Evolutionary conservation across 2,329 filamentous ascomycete species (phyloP).

Genomic region (Phaeoacremonium minimum): DNA sequence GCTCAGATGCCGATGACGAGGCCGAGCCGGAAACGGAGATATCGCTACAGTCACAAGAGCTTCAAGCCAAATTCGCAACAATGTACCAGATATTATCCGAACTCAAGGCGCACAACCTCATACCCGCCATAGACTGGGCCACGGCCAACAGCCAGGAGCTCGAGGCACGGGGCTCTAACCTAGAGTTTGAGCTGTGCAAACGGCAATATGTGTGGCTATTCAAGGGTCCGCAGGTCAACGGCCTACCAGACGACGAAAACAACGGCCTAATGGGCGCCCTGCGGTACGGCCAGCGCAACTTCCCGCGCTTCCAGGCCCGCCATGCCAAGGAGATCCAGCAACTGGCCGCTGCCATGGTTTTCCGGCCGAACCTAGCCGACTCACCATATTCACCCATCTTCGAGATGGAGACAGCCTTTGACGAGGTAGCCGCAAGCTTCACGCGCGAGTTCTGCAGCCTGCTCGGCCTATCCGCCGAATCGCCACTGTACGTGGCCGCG

Average conservation of each 20-base stretch:
- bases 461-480: slow-evolving; percentile 84
- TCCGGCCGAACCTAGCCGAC: slow-evolving; percentile 63
- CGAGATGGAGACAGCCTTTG: slow-evolving; percentile 67
- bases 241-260: slow-evolving; percentile 44
- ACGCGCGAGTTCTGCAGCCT: slow-evolving; percentile 92
- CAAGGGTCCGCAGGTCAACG: slow-evolving; percentile 53
- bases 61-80: slow-evolving; percentile 77
- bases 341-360: slow-evolving; percentile 78
- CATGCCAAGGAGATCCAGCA: slow-evolving; percentile 78
- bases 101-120: slow-evolving; percentile 69
- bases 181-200: slow-evolving; percentile 91
- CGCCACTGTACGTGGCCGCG: slow-evolving; percentile 85
- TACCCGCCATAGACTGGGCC: slow-evolving; percentile 86
- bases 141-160: slow-evolving; percentile 64
- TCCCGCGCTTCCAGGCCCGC: slow-evolving; percentile 67
- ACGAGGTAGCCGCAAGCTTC: slow-evolving; percentile 81
- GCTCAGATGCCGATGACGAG: slow-evolving; percentile 13
- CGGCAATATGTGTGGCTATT: slow-evolving; percentile 90
- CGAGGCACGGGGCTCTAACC: slow-evolving; percentile 79
- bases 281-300: slow-evolving; percentile 70
- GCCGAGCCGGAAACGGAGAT: slow-evolving; percentile 28
- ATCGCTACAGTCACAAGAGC: slow-evolving; percentile 57
- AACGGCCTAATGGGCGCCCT: slow-evolving; percentile 64
- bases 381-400: slow-evolving; percentile 83
- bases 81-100: slow-evolving; percentile 90